Conservation (phyloP, 805 yeast species). For the Myxozyma monticola region DNA sequence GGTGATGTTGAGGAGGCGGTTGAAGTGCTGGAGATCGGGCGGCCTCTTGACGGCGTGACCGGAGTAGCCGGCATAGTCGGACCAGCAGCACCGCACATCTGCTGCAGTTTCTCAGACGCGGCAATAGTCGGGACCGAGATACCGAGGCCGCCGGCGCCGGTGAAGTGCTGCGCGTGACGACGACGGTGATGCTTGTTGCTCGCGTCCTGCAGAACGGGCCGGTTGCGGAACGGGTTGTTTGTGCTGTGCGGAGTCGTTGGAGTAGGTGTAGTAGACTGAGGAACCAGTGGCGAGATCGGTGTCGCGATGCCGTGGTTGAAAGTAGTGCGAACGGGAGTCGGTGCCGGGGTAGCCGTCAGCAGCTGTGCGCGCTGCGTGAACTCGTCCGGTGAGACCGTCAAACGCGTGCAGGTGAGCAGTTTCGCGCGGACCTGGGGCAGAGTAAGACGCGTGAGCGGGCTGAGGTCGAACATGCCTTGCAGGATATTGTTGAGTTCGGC, state of each 20-base stretch:
- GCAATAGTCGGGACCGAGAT: conserved; percentile 10
- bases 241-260: conserved; percentile 1
- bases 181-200: not conserved
- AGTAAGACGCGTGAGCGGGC: conserved; percentile 32
- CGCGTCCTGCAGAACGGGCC: not conserved
- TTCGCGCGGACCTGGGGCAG: conserved; percentile 27
- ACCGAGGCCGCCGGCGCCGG: conserved; percentile 15
- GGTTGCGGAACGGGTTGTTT: conserved; percentile 26
- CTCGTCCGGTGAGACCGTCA: conserved; percentile 28
- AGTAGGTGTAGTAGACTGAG: not conserved
- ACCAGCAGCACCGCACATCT: conserved; percentile 1
- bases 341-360: not conserved
- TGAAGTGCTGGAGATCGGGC: conserved; percentile 7
- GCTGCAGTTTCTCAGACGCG: conserved; percentile 21
- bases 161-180: not conserved
- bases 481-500: conserved; percentile 58
- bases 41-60: not conserved
- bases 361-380: conserved; percentile 6
- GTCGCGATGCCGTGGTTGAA: conserved; percentile 14
- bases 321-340: not conserved
- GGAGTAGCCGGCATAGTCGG: not conserved
- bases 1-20: conserved; percentile 5
- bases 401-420: conserved; percentile 23
- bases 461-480: conserved; percentile 35
- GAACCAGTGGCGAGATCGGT: conserved; percentile 15